Conservation (phyloP, 2,329 filamentous ascomycete species). For the Spiromastix sp. region DNA sequence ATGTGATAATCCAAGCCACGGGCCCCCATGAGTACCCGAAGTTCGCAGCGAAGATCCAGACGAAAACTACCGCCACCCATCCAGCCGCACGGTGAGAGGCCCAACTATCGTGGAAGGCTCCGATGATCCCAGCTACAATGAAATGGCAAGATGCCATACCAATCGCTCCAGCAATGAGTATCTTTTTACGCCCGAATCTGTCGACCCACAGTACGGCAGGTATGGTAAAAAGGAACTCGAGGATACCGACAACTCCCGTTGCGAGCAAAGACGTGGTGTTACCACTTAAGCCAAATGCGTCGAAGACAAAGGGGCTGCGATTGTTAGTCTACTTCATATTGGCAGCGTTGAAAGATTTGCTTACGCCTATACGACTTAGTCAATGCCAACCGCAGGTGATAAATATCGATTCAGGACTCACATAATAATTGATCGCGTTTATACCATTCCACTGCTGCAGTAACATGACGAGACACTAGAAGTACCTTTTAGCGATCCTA, state of each 20-base stretch:
- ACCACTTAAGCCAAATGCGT: constrained; percentile 15
- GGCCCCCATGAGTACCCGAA: constrained; percentile 67
- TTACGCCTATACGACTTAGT: too few relatives aligned
- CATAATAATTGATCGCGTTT: constrained; percentile 33
- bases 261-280: constrained; percentile 20
- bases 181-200: constrained; percentile 21
- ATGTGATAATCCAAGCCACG: constrained; percentile 62
- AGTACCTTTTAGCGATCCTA: too few relatives aligned
- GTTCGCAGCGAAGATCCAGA: constrained; percentile 60
- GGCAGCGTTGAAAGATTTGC: too few relatives aligned
- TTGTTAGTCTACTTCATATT: too few relatives aligned
- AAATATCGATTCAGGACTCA: too few relatives aligned
- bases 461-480: too few relatives aligned
- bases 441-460: constrained; percentile 41
- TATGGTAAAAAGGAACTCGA: constrained; percentile 19
- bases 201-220: constrained; percentile 25
- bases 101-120: constrained; percentile 51
- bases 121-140: constrained; percentile 57
- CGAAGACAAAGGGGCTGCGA: constrained; percentile 22
- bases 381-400: too few relatives aligned
- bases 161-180: constrained; percentile 41
- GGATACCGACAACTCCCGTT: constrained; percentile 22
- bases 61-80: constrained; percentile 49
- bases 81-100: constrained; percentile 47
- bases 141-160: constrained; percentile 60